Base-by-base conservation (phyloP, 2,329 filamentous ascomycete species). In the Biscogniauxia sp. region DNA sequence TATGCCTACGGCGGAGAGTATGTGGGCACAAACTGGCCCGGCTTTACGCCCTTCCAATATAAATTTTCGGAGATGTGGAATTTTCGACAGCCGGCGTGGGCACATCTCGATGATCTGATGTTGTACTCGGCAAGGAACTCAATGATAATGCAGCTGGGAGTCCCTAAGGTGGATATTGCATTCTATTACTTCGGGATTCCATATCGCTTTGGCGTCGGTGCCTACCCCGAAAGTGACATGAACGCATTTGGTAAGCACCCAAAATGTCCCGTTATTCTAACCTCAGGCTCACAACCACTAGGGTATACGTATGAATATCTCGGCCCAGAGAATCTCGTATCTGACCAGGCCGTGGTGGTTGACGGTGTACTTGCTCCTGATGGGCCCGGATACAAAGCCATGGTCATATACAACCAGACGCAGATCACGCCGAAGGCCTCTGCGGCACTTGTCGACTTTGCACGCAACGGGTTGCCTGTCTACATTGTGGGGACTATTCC, bases 251-350 rank as follows among this genome's bases (percentile, higher is more conserved):
- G 64, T 63, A 52, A 17, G 28, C 11, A 32, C 28, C 11, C 28
- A 32, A 32, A 2, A 32, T 32, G 28, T 32, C 28, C 28, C 49
- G 28, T 2, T 7, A 23, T 25, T 28, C 37, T 11, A n/a, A 17
- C 45, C 56, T 20, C 19, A 17, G 28, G 6, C 23, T 25, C 1
- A 26, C 26, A 56, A 32, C 11, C 7, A 8, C 11, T 49, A 59
- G 64, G 67, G 3, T 69, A 62, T 52, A 69, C 64, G 1, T 58
- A 63, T 28, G 67, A 69, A 50, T 69, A 67, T 54, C 60, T 68
- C 28, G 67, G 67, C 0, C 63, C 63, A 3, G 49, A 54, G 20
- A 68, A 66, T 49, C 55, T 68, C 5, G 56, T 56, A 1, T 56
- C 57, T 5, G 51, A 56, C 11, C 28, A 25, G 7, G 59, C 60